Percentiles rank a stretch among this genome's conserved stretches.
Conservation (phyloP, 2,329 filamentous ascomycete species). For the Xylariaceae sp. region DNA sequence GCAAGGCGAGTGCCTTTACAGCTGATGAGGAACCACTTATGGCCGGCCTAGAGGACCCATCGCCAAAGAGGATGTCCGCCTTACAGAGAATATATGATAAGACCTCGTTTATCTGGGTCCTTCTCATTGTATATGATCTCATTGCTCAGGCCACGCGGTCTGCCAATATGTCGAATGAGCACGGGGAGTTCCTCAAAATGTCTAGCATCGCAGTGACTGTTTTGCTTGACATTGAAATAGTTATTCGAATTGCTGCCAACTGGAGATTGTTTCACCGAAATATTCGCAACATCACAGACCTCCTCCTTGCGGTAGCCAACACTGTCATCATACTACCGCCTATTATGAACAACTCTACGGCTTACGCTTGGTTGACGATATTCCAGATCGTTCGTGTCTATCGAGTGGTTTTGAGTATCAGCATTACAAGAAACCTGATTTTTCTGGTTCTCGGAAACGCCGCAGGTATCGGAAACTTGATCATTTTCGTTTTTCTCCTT, state of each 20-base stretch:
- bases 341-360: constrained; percentile 65
- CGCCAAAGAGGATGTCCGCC: constrained; percentile 38
- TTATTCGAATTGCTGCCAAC: constrained; percentile 71
- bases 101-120: constrained; percentile 72
- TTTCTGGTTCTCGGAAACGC: constrained; percentile 85
- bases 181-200: constrained; percentile 62
- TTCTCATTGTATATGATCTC: constrained; percentile 76
- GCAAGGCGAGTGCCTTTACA: constrained; percentile 88
- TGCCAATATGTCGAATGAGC: constrained; percentile 63
- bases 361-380: constrained; percentile 83
- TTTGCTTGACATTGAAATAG: constrained; percentile 75
- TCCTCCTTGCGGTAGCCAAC: constrained; percentile 75
- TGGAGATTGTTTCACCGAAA: constrained; percentile 76
- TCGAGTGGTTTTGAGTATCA: constrained; percentile 83
- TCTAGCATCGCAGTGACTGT: constrained; percentile 75
- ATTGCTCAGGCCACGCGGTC: constrained; percentile 74
- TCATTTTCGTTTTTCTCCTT: constrained; percentile 93
- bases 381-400: constrained; percentile 94
- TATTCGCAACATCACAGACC: constrained; percentile 74
- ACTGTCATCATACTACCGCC: constrained; percentile 79
- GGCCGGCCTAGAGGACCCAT: constrained; percentile 37
- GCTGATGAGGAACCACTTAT: constrained; percentile 56
- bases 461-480: constrained; percentile 86
- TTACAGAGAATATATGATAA: constrained; percentile 73
- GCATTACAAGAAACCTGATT: constrained; percentile 83